Evolutionary conservation across 768 basidiomycete genomes (phyloP), one percentile per base, ranked within the genome.

Genomic region (Mycena kentingensis): DNA sequence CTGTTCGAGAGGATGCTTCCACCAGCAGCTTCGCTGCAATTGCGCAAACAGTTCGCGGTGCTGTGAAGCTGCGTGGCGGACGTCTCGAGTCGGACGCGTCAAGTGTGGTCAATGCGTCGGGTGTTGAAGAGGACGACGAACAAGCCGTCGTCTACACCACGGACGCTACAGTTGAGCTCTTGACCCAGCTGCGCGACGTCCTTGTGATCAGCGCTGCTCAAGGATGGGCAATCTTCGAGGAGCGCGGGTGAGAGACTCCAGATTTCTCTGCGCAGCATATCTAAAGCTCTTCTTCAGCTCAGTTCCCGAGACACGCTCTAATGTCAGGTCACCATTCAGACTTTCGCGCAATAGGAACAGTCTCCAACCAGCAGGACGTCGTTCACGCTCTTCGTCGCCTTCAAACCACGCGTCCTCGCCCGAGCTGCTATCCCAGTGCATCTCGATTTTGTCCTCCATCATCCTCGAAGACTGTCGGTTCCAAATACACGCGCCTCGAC

Each of bases 391-490:
- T n/a, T 69, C 74, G 12, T 84, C 83, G 2, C 77, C 77, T 8
- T 62, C 55, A 15, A 62, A 57, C 47, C 37, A 66, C 51, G 58
- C 50, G 67, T 24, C 71, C 72, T 42, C 77, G 18, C 76, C 84
- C 6, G 77, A 82, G 47, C 71, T 88, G 15, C 72, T 87, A 28
- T 73, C 79, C 2, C 72, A 79, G 49, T 88, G 85, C 64, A 77
- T 87, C 12, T 77, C 75, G 24, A 67, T 83, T 29, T 75, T 87
- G 28, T 75, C 75, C n/a, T 88, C 83, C 2, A 70, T 93, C 19
- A 73, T 91, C 16, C 67, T 73, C 5, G 84, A 87, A 51, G 91
- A 93, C 62, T 88, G 88, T 62, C 82, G 88, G 2, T 88, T 81
- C 67, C 78, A 78, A 54, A 76, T 81, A 2, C 67, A 76, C 11